Percentiles rank a stretch among this genome's conserved stretches.
Evolutionary conservation across 371 early-diverging fungal species (phyloP).

Genomic region (Fennellomyces sp.): DNA sequence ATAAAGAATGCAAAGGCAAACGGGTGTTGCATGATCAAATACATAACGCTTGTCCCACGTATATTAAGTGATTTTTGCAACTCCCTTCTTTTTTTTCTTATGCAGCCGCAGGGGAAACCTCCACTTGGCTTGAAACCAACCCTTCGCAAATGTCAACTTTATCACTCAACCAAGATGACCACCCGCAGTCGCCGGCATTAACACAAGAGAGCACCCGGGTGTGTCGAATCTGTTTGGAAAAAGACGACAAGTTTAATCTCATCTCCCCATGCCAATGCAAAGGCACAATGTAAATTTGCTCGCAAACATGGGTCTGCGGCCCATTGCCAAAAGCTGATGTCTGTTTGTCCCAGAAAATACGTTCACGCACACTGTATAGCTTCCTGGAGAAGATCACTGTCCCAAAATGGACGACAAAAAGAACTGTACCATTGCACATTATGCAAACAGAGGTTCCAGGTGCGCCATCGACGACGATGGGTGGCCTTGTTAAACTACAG

Average conservation of each 20-base stretch:
- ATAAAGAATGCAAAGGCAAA: too few relatives aligned
- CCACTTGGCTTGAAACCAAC: too few relatives aligned
- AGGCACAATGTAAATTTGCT: constrained; percentile 51
- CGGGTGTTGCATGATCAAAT: too few relatives aligned
- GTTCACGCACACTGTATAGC: constrained; percentile 61
- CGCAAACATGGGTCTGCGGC: not conserved
- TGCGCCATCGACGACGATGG: constrained; percentile 29
- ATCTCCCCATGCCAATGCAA: constrained; percentile 63
- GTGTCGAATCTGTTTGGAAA: constrained; percentile 61
- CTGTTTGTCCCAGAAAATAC: constrained; percentile 42
- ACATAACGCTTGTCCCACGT: too few relatives aligned
- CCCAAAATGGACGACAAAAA: constrained; percentile 26
- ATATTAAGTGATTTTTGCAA: too few relatives aligned
- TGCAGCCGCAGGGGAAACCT: too few relatives aligned
- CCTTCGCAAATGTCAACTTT: not conserved
- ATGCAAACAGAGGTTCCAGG: constrained; percentile 28
- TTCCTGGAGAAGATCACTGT: constrained; percentile 49
- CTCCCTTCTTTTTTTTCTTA: too few relatives aligned
- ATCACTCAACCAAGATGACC: not conserved
- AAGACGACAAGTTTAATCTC: constrained; percentile 39
- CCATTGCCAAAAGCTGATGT: not conserved
- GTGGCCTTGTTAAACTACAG: constrained; percentile 30
- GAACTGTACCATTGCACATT: constrained; percentile 44
- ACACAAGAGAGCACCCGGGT: constrained; percentile 3
- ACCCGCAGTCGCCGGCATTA: not conserved